Evolutionary conservation across 2,329 filamentous ascomycete species (phyloP), one percentile per base, ranked within the genome.

Genomic region (Trichoderma citrinoviride): DNA sequence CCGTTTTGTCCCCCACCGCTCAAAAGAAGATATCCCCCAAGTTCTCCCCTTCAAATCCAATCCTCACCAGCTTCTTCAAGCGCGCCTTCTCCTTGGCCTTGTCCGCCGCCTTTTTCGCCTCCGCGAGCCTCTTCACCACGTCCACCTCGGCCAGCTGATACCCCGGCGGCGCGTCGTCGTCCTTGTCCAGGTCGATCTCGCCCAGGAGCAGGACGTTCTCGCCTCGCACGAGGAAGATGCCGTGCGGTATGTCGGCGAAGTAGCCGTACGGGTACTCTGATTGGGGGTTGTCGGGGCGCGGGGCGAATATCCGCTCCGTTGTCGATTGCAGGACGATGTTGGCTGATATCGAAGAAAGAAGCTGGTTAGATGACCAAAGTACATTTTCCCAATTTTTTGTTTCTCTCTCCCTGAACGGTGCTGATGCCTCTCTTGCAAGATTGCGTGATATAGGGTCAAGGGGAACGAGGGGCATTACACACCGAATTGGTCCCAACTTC

Each of bases 401-500:
- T 44, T 46, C 10, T 12, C 10, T 40, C n/a, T 25, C 15, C 15
- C 27, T 8, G 8, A 23, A 44, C 14, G 12, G 54, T 17, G 7
- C 14, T 40, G 29, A 14, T 40, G n/a, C 4, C 12, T 40, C 21
- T 21, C 12, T 29, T 29, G 3, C 3, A 7, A 29, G 7, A 1
- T 29, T 29, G 27, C 4, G 27, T 7, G 27, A 29, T n/a, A n/a
- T n/a, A 29, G 1, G 27, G 7, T 29, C 27, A 29, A 17, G 17
- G 43, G 23, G 55, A n/a, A n/a, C n/a, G n/a, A n/a, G n/a, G 10
- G 53, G 19, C 12, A 41, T 21, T 53, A 77, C 83, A 73, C 88
- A 97, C 93, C 94, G 74, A 97, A 98, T 78, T 99, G 95, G 79
- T 99, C 95, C 92, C 95, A 99, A 71, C 92, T 96, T 73, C 95